Conservation (phyloP, 1,139 yeast genomes). For the Yarrowia galli region DNA sequence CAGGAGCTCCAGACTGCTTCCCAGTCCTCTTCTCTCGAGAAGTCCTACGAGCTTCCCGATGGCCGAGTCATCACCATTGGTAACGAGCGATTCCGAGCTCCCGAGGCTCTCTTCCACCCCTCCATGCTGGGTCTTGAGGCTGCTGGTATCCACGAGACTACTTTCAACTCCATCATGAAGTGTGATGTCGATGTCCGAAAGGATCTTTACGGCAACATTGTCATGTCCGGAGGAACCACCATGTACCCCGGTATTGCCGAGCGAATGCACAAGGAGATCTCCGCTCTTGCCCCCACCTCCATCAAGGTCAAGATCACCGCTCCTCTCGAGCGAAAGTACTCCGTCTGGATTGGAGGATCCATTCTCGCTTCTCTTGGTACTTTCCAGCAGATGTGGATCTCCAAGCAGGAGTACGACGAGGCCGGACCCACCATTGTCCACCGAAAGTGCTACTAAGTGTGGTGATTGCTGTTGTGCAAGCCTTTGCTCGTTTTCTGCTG, state of each 20-base stretch:
- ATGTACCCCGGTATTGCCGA: constrained; percentile 99
- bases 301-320: constrained; percentile 99
- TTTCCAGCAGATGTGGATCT: constrained; percentile 99
- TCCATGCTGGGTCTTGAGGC: constrained; percentile 97
- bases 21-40: constrained; percentile 97
- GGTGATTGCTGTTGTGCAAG: constrained; percentile 37
- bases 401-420: constrained; percentile 99
- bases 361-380: constrained; percentile 98
- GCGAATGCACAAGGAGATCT: constrained; percentile 99
- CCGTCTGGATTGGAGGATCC: constrained; percentile 99
- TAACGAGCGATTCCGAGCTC: constrained; percentile 99
- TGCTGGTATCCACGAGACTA: constrained; percentile 99
- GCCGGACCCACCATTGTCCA: constrained; percentile 99
- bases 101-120: constrained; percentile 99
- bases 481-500: constrained; percentile 39
- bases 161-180: constrained; percentile 98
- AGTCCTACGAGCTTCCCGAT: constrained; percentile 99
- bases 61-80: constrained; percentile 99
- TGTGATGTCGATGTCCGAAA: constrained; percentile 99
- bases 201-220: constrained; percentile 99
- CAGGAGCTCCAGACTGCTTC: constrained; percentile 99
- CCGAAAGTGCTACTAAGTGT: constrained; percentile 97
- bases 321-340: constrained; percentile 99
- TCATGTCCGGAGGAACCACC: constrained; percentile 99
- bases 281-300: constrained; percentile 99